Base-by-base conservation (phyloP, 176 grass and related monocot genomes). In the Eleusine coracana region DNA sequence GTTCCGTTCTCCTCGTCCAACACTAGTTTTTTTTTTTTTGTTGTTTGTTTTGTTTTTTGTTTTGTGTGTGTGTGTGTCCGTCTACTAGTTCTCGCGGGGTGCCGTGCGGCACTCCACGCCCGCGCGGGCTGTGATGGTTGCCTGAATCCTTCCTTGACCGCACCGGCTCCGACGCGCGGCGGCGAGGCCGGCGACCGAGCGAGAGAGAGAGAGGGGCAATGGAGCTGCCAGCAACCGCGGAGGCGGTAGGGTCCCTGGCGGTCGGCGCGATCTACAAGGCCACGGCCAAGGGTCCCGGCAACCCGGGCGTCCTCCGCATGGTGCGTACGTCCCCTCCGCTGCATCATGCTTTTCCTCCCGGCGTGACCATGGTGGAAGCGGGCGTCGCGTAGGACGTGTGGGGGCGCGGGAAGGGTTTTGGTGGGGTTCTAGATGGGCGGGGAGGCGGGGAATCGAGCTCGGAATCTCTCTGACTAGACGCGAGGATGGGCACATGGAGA, bases 231-330 rank as follows among this genome's bases (percentile, higher is more conserved):
- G 60, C 5, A 20, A 16, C 25, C 31, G 75, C 16, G 36, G 49
- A 36, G 37, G 71, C 59, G 72, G 82, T 88, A 82, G 79, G 78
- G 27, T 49, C 83, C 65, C 81, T 89, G 88, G 65, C 88, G 78
- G 83, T 83, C 74, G 89, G 55, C 7, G 89, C 89, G 20, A 95
- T 87, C 88, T 98, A 95, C 76, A 98, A 93, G 79, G 89, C 89
- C 60, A 86, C 90, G 48, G 55, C 88, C 65, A 91, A 86, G 77
- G 96, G 94, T 21, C 82, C 86, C 40, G 90, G 96, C 44, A 90
- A 88, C 75, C 85, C 87, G 1, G 96, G 96, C 20, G 77, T 98
- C 62, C 92, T 95, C 31, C 94, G 84, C 83, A 98, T 98, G 92
- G 92, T 98, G 71, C 52, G 87, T 14, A 7, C 23, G 50, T 59